Evolutionary conservation across 306 rosid genomes (phyloP).

Genomic region (Cucurbita pepo): DNA sequence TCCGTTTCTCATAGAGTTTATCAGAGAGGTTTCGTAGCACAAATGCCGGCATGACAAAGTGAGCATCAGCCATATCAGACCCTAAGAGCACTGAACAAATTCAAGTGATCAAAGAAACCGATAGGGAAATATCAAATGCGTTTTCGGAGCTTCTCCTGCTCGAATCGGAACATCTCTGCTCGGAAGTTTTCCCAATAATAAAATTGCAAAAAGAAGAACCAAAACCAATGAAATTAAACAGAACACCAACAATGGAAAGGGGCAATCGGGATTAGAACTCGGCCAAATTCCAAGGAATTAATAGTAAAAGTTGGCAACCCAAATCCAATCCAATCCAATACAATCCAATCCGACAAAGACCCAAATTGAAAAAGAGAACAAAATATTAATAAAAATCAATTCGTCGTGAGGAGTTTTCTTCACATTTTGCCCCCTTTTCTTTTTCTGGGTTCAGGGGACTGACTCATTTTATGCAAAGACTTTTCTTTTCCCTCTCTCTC

Average conservation of each 20-base stretch:
- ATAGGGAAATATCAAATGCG: constrained; percentile 19
- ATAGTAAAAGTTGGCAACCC: neutral
- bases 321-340: constrained; percentile 3
- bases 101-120: neutral
- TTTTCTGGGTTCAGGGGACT: constrained; percentile 3
- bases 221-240: neutral
- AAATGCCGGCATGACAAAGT: constrained; percentile 44
- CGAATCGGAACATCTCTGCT: constrained; percentile 22
- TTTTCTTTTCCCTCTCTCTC: neutral
- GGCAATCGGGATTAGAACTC: neutral
- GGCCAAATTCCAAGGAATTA: neutral
- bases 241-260: neutral
- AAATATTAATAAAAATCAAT: neutral
- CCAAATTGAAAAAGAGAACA: neutral
- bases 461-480: constrained; percentile 3
- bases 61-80: constrained; percentile 61
- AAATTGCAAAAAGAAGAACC: neutral
- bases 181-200: neutral
- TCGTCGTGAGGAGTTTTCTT: constrained; percentile 1
- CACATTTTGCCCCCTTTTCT: neutral
- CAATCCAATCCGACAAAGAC: neutral
- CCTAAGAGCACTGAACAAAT: constrained; percentile 5
- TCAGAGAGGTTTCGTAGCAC: constrained; percentile 90
- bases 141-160: constrained; percentile 42
- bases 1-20: constrained; percentile 95